Base-by-base conservation (phyloP, 1,284 basidiomycete species). In the Nidula niveotomentosa region DNA sequence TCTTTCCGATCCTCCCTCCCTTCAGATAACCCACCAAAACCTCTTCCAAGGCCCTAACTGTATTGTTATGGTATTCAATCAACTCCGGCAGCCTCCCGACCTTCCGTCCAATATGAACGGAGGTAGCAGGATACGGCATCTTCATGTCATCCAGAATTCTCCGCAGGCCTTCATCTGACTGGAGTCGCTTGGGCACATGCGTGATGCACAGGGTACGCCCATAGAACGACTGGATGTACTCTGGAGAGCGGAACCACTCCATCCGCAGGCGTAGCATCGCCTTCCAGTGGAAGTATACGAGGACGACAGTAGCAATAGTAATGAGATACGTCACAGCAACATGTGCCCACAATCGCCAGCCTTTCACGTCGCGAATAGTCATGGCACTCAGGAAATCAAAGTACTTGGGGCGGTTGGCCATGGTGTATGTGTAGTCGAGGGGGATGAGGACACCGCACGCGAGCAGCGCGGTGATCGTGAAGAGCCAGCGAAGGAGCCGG, bases 21-120 rank as follows among this genome's bases (percentile, higher is more conserved):
- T 93, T 91, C 55, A 96, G 80, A 68, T 96, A 96, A 59, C 83
- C 85, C 46, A 96, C 93, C 12, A 97, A 79, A 35, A 91, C 79
- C 46, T 81, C 75, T 67, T 98, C 95, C 41, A 97, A 83, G 57
- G 93, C 86, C 48, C 86, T 78, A 13, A 98, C 94, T 12, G 91
- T 88, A 50, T 90, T 74, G 71, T 96, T 95, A 74, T 97, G 94
- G 60, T 86, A 87, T 49, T 94, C 86, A 60, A 94, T 88, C 51
- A 93, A 74, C 54, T 90, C 83, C 0, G 92, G 89, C 1, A 94
- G 79, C 34, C 80, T 73, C 30, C 90, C 91, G 18, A 93, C 90
- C 53, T 79, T 79, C 45, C 88, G 81, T 36, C 90, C 89, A 55
- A 94, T 89, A 69, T 93, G 90, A 2, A 94, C 90, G 37, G 88